Percentiles rank a stretch among this genome's conserved stretches.
phyloP scores from a whole-genome alignment of 2,329 filamentous ascomycete genomes.

The Hypoxylon sp. region DNA sequence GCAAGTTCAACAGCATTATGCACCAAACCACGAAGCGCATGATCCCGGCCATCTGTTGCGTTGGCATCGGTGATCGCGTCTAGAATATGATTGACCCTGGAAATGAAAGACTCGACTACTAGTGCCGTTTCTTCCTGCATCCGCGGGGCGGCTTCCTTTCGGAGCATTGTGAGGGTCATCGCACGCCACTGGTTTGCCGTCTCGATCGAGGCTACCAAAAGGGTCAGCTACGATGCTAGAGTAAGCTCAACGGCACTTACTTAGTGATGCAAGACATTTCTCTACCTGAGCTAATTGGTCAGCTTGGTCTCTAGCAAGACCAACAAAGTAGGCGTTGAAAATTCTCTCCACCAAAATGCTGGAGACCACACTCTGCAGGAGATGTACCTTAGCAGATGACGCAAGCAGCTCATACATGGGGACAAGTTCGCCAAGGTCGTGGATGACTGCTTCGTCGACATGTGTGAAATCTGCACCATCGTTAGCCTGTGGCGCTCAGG shows the following conservation, averaged over 20 bases:
- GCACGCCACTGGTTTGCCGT: slow-evolving; percentile 77
- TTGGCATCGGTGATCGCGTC: slow-evolving; percentile 63
- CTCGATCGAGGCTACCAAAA: slow-evolving; percentile 61
- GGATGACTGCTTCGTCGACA: slow-evolving; percentile 59
- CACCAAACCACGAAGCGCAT: slow-evolving; percentile 68
- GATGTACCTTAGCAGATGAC: slow-evolving; percentile 69
- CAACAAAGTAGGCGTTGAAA: slow-evolving; percentile 75
- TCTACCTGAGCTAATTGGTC: slow-evolving; percentile 66
- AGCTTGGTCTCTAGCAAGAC: slow-evolving; percentile 69
- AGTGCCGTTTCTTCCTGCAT: slow-evolving; percentile 63
- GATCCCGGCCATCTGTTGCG: slow-evolving; percentile 63
- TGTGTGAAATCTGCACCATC: slow-evolving; percentile 60
- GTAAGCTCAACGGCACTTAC: slow-evolving; percentile 52
- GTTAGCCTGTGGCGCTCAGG: slow-evolving; percentile 26
- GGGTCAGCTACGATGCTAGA: slow-evolving; percentile 39
- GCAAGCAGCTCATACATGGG: slow-evolving; percentile 71
- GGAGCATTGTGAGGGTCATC: slow-evolving; percentile 72
- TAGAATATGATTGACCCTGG: slow-evolving; percentile 65
- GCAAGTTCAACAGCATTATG: slow-evolving; percentile 69
- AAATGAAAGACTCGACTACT: slow-evolving; percentile 61
- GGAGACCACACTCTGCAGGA: slow-evolving; percentile 74
- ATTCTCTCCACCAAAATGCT: slow-evolving; percentile 72
- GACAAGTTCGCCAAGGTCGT: slow-evolving; percentile 60
- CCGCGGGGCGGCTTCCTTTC: slow-evolving; percentile 65
- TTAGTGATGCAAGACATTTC: slow-evolving; percentile 60